Percentiles rank a stretch among this genome's conserved stretches.
These are phyloP conservation scores for Papiliotrema fonsecae DNA, from an alignment of 1,284 basidiomycete species.

Conservation along the genomic window DNA sequence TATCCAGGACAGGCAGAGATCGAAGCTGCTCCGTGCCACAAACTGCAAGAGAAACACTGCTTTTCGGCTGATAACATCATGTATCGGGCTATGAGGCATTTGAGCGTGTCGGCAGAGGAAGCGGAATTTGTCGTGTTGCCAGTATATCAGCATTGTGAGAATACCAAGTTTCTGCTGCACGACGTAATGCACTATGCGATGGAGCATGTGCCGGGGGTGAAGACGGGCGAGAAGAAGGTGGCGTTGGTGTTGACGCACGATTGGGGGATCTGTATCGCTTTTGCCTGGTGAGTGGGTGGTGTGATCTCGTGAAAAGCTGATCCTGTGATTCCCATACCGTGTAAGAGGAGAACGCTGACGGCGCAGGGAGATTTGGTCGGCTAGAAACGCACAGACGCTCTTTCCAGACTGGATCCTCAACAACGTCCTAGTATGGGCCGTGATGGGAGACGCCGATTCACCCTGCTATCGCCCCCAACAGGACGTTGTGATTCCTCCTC, in stretches of 20 bases:
- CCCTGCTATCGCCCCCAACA: conserved; percentile 46
- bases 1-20: conserved; percentile 33
- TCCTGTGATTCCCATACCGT: not conserved
- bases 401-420: conserved; percentile 40
- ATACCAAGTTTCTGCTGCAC: conserved; percentile 42
- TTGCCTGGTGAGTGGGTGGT: conserved; percentile 40
- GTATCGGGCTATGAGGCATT: conserved; percentile 40
- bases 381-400: conserved; percentile 24
- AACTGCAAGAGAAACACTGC: conserved; percentile 39
- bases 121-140: conserved; percentile 50
- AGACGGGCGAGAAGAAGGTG: conserved; percentile 30
- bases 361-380: conserved; percentile 45
- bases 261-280: conserved; percentile 48
- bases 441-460: conserved; percentile 46
- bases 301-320: no score
- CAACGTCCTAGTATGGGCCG: conserved; percentile 42
- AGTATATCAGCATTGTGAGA: conserved; percentile 47
- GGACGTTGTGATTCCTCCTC: conserved; percentile 46
- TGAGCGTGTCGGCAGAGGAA: conserved; percentile 44
- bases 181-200: conserved; percentile 43
- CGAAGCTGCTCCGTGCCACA: conserved; percentile 39
- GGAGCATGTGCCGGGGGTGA: conserved; percentile 38
- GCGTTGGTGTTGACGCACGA: conserved; percentile 50
- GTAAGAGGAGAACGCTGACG: not conserved
- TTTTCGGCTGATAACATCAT: conserved; percentile 47